Evolutionary conservation across 345 rosid genomes (phyloP).

Genomic region (Salix caprea): DNA sequence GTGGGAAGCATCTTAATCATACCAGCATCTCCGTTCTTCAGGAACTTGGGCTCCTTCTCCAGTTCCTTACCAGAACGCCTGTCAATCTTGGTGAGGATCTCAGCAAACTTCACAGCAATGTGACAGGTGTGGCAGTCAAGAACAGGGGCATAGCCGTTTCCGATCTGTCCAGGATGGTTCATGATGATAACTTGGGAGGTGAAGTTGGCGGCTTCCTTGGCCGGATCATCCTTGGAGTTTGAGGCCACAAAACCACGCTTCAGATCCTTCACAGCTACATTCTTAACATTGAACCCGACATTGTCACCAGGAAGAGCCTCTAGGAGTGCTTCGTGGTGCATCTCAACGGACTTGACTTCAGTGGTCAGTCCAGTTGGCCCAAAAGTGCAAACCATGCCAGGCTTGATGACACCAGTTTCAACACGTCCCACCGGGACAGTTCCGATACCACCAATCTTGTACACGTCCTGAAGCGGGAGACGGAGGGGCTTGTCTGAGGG

Average conservation of each 20-base stretch:
- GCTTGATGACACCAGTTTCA: slow-evolving; percentile 58
- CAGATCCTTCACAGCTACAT: slow-evolving; percentile 79
- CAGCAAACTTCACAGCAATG: slow-evolving; percentile 73
- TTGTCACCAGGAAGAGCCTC: slow-evolving; percentile 84
- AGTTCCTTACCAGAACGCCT: slow-evolving; percentile 75
- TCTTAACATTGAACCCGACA: slow-evolving; percentile 78
- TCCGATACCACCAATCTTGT: slow-evolving; percentile 63
- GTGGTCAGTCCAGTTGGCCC: slow-evolving; percentile 73
- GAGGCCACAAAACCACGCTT: slow-evolving; percentile 78
- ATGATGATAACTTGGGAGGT: slow-evolving; percentile 82
- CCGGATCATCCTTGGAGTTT: slow-evolving; percentile 81
- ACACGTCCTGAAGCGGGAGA: slow-evolving; percentile 57
- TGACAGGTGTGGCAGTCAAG: slow-evolving; percentile 86
- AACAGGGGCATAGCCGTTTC: slow-evolving; percentile 79
- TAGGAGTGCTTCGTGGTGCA: slow-evolving; percentile 76
- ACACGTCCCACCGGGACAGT: slow-evolving; percentile 56
- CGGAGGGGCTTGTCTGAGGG: slow-evolving; percentile 48
- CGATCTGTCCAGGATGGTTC: slow-evolving; percentile 90
- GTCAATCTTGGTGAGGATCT: slow-evolving; percentile 64
- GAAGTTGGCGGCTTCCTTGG: slow-evolving; percentile 71
- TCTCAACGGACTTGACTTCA: slow-evolving; percentile 90
- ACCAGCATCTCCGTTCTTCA: slow-evolving; percentile 84
- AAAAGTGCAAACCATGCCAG: slow-evolving; percentile 69
- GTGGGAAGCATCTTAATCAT: slow-evolving; percentile 82
- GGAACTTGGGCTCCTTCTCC: slow-evolving; percentile 78